Conservation (phyloP, 1,284 basidiomycete species). For the Mycosarcoma mackinlayi region DNA sequence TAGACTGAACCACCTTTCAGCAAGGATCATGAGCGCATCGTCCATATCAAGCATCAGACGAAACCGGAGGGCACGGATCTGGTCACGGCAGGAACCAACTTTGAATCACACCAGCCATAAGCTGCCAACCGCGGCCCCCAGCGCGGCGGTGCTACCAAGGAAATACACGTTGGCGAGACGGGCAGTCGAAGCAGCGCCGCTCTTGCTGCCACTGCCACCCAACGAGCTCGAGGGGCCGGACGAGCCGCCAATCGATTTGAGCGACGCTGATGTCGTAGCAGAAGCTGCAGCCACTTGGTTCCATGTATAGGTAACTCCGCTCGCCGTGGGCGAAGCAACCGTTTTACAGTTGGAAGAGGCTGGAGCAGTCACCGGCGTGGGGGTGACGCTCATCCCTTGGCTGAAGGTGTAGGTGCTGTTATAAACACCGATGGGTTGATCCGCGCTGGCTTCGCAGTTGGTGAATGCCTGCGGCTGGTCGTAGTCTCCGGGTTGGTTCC, state of each 20-base stretch:
- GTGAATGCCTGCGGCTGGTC: slow-evolving; percentile 53
- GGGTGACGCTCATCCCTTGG: slow-evolving; percentile 55
- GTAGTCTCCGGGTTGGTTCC: slow-evolving; percentile 54
- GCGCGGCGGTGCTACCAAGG: slow-evolving; percentile 14
- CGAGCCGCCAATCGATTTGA: slow-evolving; percentile 5
- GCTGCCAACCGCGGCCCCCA: slow-evolving; percentile 24
- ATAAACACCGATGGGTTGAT: slow-evolving; percentile 57
- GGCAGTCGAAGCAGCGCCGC: slow-evolving; percentile 14
- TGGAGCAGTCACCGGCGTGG: slow-evolving; percentile 48
- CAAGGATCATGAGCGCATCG: too few relatives aligned
- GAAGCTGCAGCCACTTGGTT: slow-evolving; percentile 39
- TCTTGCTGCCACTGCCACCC: slow-evolving; percentile 15
- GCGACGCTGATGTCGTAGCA: slow-evolving; percentile 5
- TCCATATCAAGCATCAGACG: too few relatives aligned
- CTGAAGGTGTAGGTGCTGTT: slow-evolving; percentile 57
- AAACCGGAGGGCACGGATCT: too few relatives aligned
- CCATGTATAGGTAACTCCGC: slow-evolving; percentile 63
- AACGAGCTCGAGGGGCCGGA: slow-evolving; percentile 8
- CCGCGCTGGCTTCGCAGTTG: slow-evolving; percentile 58
- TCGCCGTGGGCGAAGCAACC: slow-evolving; percentile 45
- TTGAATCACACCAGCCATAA: slow-evolving; percentile 10
- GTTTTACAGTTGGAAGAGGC: slow-evolving; percentile 54
- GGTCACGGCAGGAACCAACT: too few relatives aligned
- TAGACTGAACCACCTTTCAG: too few relatives aligned
- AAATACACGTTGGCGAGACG: slow-evolving; percentile 12